Evolutionary conservation across 306 rosid genomes (phyloP).

Genomic region (Vigna angularis): DNA sequence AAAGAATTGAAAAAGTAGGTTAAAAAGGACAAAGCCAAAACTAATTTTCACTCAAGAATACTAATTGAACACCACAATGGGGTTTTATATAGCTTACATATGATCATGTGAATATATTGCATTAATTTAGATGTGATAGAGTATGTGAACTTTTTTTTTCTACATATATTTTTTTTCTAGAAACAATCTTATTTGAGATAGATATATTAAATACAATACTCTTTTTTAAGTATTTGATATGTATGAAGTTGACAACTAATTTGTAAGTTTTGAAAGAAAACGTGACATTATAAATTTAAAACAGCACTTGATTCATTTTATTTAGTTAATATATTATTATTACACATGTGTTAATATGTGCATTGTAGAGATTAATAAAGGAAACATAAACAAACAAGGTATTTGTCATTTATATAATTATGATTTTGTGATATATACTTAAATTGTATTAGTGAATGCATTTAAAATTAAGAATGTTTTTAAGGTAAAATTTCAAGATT

Average conservation of each 20-base stretch:
- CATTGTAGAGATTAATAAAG: not conserved
- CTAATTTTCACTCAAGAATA: not conserved
- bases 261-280: not conserved
- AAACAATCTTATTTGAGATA: not conserved
- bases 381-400: conserved; percentile 27
- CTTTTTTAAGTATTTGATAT: not conserved
- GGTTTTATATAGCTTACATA: conserved; percentile 31
- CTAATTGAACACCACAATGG: not conserved
- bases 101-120: not conserved
- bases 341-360: not conserved
- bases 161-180: not conserved
- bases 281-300: conserved; percentile 15
- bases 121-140: conserved; percentile 19
- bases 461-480: not conserved
- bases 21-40: too few species aligned
- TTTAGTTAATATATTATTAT: not conserved
- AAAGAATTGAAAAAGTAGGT: not conserved
- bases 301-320: conserved; percentile 40
- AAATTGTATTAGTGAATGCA: not conserved
- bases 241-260: not conserved
- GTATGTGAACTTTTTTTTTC: not conserved
- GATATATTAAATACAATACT: not conserved
- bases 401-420: not conserved
- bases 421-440: not conserved
- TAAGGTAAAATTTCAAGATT: not conserved